Base-by-base conservation (phyloP, 1,139 yeast species). In the Diutina neorugosa region DNA sequence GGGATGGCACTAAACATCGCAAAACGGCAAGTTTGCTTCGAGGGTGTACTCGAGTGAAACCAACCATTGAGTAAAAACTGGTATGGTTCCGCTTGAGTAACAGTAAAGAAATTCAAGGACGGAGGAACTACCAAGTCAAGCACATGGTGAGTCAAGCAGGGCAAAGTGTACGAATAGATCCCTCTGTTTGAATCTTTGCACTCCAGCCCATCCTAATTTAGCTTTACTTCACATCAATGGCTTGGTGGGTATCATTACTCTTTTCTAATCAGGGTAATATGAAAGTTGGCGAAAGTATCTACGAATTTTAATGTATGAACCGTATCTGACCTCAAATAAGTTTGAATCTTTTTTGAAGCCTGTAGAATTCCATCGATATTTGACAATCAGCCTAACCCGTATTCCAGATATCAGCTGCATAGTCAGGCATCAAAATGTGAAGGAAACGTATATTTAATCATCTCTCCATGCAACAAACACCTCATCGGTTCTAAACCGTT, bases 401-500 rank as follows among this genome's bases (percentile, higher is more conserved):
- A 16, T 41, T 4, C 44, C 14, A 5, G 41, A 46, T 27, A 46
- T 44, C 48, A 44, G 48, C 25, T 27, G 48, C 48, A 14, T 21
- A 4, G 48, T 44, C 48, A 44, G 8, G 25, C 5, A 1, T 6
- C 9, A 18, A 14, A n/a, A 23, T 1, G 14, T 6, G 12, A 14
- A 31, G 12, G 5, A 11, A 31, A 31, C n/a, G 23, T 14, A 19
- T 16, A 11, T 12, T 23, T 25, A 76, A 60, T 75, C 80, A 59
- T 83, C 88, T 64, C 91, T 76, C 97, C 97, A 91, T 57, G 81
- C 80, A n/a, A 90, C 91, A 63, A 77, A 78, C 2, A 91, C 98
- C 62, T 90, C 96, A 62, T 91, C 98, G 0, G 98, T 91, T 65
- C 98, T 74, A 67, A 89, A 93, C 62, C 95, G 76, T 65, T 93